phyloP scores from a whole-genome alignment of 2,329 filamentous ascomycete species.

The Geosmithia putterillii region DNA sequence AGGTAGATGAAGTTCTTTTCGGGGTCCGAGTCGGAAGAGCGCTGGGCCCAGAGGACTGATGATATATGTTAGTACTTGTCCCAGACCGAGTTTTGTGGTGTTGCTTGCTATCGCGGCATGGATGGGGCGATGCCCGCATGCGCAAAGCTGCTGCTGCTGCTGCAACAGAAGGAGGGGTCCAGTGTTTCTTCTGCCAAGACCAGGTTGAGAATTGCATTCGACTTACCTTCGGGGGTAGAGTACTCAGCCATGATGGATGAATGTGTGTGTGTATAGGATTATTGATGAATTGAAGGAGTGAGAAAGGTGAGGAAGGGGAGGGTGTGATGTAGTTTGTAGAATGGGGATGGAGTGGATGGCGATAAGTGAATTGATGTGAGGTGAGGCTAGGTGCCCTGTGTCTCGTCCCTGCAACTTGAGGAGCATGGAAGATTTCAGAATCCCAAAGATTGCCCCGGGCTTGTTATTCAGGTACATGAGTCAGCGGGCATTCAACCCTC shows the following conservation, averaged over 20 bases:
- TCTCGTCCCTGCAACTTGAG: too few relatives aligned
- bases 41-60: conserved; percentile 93
- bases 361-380: conserved; percentile 1
- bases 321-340: conserved; percentile 3
- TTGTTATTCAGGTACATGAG: neutral
- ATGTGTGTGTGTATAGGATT: neutral
- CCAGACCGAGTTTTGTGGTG: neutral
- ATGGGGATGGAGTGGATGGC: conserved; percentile 3
- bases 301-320: neutral
- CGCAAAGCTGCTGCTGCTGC: too few relatives aligned
- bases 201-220: too few relatives aligned
- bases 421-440: conserved; percentile 28
- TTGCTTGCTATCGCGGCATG: neutral
- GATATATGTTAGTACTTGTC: neutral
- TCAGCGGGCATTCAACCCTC: neutral
- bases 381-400: too few relatives aligned
- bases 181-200: too few relatives aligned
- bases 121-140: too few relatives aligned
- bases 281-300: conserved; percentile 3
- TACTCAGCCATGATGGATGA: conserved; percentile 16
- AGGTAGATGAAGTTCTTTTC: conserved; percentile 93
- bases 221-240: conserved; percentile 25
- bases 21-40: conserved; percentile 68
- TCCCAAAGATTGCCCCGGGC: conserved; percentile 20
- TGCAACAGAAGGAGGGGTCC: neutral